A percentile compares a stretch with the other conserved stretches of the same genome.
Conservation (phyloP, 129 eudicot species). For the Flaveria sonorensis region DNA sequence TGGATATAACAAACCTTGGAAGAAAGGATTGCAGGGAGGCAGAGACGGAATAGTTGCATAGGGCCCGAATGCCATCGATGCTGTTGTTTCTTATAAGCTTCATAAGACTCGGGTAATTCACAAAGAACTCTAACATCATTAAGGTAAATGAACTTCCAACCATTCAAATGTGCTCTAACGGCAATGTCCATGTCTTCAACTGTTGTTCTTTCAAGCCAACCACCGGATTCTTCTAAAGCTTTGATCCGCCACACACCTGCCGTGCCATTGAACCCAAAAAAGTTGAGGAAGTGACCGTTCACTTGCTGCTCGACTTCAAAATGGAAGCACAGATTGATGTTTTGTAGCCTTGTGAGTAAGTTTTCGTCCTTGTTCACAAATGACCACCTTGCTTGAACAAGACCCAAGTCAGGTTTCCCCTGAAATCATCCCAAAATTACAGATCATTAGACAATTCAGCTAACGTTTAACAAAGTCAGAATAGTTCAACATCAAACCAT, state of each 20-base stretch:
- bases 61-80: slow-evolving; percentile 93
- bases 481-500: not conserved
- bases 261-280: slow-evolving; percentile 93
- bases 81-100: slow-evolving; percentile 77
- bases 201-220: slow-evolving; percentile 93
- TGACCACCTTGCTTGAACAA: slow-evolving; percentile 93
- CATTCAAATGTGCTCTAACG: slow-evolving; percentile 67
- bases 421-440: slow-evolving; percentile 31
- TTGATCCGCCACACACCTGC: slow-evolving; percentile 98
- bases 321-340: slow-evolving; percentile 92
- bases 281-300: slow-evolving; percentile 70
- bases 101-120: slow-evolving; percentile 75
- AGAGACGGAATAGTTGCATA: slow-evolving; percentile 74
- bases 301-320: slow-evolving; percentile 99
- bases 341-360: slow-evolving; percentile 84
- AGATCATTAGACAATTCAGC: not conserved
- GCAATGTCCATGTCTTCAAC: slow-evolving; percentile 87
- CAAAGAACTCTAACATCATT: slow-evolving; percentile 69
- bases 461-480: not conserved
- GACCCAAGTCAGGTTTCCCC: slow-evolving; percentile 81
- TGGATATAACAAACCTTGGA: slow-evolving; percentile 56
- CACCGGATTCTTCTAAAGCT: slow-evolving; percentile 94
- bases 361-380: slow-evolving; percentile 94
- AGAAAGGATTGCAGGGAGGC: slow-evolving; percentile 54
- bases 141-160: slow-evolving; percentile 73